Conservation (phyloP, 345 rosid species). For the Camelina sativa region DNA sequence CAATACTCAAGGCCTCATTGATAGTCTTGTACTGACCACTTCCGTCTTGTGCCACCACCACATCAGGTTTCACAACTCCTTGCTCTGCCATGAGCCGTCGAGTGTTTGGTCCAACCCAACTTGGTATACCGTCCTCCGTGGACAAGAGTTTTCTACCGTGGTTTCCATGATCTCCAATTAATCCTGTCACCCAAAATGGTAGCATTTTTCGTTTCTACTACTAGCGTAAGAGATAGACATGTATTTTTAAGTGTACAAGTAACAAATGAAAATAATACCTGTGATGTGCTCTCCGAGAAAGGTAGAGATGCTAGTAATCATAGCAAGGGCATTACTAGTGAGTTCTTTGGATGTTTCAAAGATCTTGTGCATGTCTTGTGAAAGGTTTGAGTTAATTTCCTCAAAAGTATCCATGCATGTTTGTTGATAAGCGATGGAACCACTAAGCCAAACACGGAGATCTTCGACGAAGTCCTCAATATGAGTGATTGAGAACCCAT, state of each 20-base stretch:
- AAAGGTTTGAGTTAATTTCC: conserved; percentile 54
- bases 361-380: conserved; percentile 52
- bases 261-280: conserved; percentile 2
- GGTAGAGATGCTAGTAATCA: conserved; percentile 52
- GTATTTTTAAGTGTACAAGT: not conserved
- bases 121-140: conserved; percentile 43
- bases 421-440: conserved; percentile 67
- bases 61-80: conserved; percentile 42
- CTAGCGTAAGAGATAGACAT: not conserved
- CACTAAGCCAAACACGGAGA: conserved; percentile 74
- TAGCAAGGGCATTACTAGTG: conserved; percentile 73
- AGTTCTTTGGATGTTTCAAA: conserved; percentile 52
- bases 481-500: conserved; percentile 47
- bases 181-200: conserved; percentile 18
- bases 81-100: conserved; percentile 45
- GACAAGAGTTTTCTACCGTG: conserved; percentile 42
- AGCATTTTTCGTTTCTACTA: not conserved
- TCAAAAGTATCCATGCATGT: conserved; percentile 71
- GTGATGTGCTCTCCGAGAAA: conserved; percentile 39
- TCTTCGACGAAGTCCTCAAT: conserved; percentile 48
- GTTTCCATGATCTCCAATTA: conserved; percentile 22
- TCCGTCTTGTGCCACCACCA: conserved; percentile 69
- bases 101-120: conserved; percentile 48
- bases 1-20: conserved; percentile 50
- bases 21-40: conserved; percentile 66